Conservation (phyloP, 2,329 filamentous ascomycete species). For the Corinectria fuckeliana region DNA sequence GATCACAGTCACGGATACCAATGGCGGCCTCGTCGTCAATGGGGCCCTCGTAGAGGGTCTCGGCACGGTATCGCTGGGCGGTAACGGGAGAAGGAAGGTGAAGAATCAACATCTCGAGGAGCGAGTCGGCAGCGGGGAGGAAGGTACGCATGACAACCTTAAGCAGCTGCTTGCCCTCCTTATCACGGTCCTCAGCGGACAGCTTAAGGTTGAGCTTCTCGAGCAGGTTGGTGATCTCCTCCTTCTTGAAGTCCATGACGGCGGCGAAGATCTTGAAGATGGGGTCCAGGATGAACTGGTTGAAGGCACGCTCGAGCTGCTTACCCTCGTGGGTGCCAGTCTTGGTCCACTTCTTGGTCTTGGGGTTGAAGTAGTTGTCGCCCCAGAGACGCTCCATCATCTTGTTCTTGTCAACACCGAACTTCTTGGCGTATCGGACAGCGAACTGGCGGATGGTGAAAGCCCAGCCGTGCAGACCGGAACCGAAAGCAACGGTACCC, state of each 20-base stretch:
- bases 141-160: conserved; percentile 99
- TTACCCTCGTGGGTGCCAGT: conserved; percentile 82
- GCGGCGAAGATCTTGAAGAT: conserved; percentile 99
- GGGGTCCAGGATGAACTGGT: conserved; percentile 98
- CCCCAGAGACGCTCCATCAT: conserved; percentile 99
- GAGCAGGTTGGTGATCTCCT: conserved; percentile 82
- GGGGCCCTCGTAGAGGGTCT: conserved; percentile 99
- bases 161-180: conserved; percentile 96
- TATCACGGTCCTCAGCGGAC: conserved; percentile 80
- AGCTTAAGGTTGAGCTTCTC: conserved; percentile 98
- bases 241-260: conserved; percentile 99
- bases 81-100: conserved; percentile 96
- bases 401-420: conserved; percentile 99
- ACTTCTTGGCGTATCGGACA: conserved; percentile 97
- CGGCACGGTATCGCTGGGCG: conserved; percentile 96
- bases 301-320: conserved; percentile 96
- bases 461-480: conserved; percentile 99
- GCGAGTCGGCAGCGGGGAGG: conserved; percentile 95
- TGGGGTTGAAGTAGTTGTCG: conserved; percentile 99
- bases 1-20: conserved; percentile 97
- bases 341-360: conserved; percentile 99
- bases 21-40: conserved; percentile 89
- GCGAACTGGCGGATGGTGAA: conserved; percentile 99
- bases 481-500: conserved; percentile 98
- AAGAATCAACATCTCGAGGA: conserved; percentile 99